Base-by-base conservation (phyloP, 2,329 filamentous ascomycete genomes). In the Penicillium sp. region DNA sequence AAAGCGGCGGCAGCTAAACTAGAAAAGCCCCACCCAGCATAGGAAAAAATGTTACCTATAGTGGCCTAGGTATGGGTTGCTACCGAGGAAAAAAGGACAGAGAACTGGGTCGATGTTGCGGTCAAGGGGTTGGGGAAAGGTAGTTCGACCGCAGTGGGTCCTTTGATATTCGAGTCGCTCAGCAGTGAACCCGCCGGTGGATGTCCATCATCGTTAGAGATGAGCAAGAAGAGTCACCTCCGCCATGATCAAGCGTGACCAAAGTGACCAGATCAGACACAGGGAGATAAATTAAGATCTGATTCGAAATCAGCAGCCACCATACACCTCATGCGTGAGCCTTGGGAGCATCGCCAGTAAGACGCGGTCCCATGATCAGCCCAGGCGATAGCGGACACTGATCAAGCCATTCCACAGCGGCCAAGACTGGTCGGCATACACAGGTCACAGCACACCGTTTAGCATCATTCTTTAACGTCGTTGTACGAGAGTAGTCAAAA, bases 91-190 rank as follows among this genome's bases (percentile, higher is more conserved):
- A 27, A 53, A 13, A 43, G 11, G 13, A 33, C 9, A 43, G 24
- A 14, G 37, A 41, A 35, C 22, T 54, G 40, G 58, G 49, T 61
- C 57, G 47, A 64, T 56, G 53, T 67, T 68, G 63, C 66, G 66
- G 66, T 68, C 66, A 68, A 66, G 61, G 55, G 55, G 62, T 66
- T 67, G 61, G 59, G 66, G 62, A 50, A 51, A 54, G 47, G 53
- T 60, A 57, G 44, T 58, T 55, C 47, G 46, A 60, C 39, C 35
- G 41, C 53, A 59, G 66, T 68, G 66, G 66, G 66, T 64, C 66
- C 59, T 49, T 60, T 52, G 53, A 49, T 54, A 36, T 52, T 58
- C 39, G 27, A 55, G 49, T 13, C 19, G 49, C 9, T 31, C 13
- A 18, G 16, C 13, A 16, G 40, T 36, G 18, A 49, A 19, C 36